phyloP scores from a whole-genome alignment of 139 green algal genomes.

The Micractinium sp. region DNA sequence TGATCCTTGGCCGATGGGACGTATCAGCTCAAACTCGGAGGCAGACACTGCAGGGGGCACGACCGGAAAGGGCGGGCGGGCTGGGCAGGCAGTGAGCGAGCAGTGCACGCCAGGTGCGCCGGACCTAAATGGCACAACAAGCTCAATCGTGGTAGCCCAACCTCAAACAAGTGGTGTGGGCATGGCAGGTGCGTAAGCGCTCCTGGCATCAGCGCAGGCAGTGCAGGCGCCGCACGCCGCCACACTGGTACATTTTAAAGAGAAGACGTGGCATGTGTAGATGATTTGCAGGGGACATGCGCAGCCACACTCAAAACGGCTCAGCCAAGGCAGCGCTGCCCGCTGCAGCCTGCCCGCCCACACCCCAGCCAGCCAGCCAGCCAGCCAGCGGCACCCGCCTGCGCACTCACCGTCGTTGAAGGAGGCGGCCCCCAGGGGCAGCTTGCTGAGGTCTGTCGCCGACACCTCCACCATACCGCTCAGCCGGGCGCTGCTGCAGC shows the following conservation, averaged over 20 bases:
- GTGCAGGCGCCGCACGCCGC: no score
- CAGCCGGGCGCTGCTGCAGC: not conserved
- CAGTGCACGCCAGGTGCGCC: not conserved
- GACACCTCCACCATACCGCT: not conserved
- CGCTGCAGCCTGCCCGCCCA: not conserved
- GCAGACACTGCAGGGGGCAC: not conserved
- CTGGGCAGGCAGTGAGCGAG: not conserved
- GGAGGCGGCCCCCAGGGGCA: not conserved
- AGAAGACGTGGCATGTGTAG: no score
- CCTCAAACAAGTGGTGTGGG: no score
- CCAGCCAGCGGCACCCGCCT: no score
- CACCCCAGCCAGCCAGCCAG: not conserved
- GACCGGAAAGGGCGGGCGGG: no score
- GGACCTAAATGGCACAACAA: constrained; percentile 54
- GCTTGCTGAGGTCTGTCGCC: constrained; percentile 9
- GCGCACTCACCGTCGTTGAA: constrained; percentile 1
- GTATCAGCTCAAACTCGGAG: not conserved
- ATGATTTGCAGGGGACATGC: no score
- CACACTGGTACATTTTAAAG: no score
- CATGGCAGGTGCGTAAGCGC: no score
- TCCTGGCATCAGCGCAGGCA: no score
- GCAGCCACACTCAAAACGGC: no score
- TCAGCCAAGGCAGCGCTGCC: not conserved
- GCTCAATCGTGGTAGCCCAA: no score
- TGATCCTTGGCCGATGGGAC: not conserved